These are phyloP conservation scores for Annona cherimola DNA, from an alignment of 164 flowering plant species.

Conservation along the genomic window DNA sequence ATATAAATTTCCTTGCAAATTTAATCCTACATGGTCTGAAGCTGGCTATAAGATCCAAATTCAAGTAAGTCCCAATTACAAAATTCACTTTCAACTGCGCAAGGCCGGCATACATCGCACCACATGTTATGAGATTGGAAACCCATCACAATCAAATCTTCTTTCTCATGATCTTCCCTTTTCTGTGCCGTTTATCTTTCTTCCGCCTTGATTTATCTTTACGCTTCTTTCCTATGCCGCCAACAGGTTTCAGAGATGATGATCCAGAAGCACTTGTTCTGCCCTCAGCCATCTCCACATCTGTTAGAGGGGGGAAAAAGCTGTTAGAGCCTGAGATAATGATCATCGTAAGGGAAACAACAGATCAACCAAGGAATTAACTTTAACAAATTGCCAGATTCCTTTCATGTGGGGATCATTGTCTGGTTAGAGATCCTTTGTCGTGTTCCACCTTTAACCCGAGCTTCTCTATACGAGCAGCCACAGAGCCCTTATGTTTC, in stretches of 20 bases:
- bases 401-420: not conserved
- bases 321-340: not conserved
- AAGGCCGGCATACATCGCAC: not conserved
- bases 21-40: no score
- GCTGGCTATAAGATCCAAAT: no score
- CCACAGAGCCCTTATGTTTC: no score
- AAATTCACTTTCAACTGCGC: not conserved
- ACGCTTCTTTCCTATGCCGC: slow-evolving; percentile 34
- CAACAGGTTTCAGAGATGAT: slow-evolving; percentile 24
- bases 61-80: no score
- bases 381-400: not conserved
- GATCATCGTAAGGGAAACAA: not conserved
- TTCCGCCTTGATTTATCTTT: slow-evolving; percentile 35
- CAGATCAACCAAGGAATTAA: no score
- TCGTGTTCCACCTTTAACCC: no score
- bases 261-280: slow-evolving; percentile 6
- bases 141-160: slow-evolving; percentile 6
- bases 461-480: no score
- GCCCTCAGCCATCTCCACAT: slow-evolving; percentile 36
- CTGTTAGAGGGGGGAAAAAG: slow-evolving; percentile 10
- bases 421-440: not conserved
- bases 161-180: slow-evolving; percentile 31
- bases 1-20: no score
- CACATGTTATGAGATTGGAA: not conserved
- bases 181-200: slow-evolving; percentile 27